A percentile compares a stretch with the other conserved stretches of the same genome.
Conservation (phyloP, 768 basidiomycete species). For the Suillus decipiens region DNA sequence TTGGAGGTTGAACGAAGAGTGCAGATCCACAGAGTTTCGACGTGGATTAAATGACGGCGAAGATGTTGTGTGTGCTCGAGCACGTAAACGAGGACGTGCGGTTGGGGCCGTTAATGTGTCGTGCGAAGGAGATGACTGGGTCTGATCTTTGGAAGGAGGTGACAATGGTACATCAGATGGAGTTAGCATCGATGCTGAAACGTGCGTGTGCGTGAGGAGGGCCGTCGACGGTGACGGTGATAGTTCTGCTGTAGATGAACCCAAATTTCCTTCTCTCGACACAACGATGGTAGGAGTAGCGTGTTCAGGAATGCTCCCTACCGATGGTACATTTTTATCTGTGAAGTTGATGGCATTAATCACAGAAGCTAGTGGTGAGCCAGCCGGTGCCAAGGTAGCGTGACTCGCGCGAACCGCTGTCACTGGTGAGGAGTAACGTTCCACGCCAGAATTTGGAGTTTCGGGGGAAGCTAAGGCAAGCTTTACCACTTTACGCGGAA, state of each 20-base stretch:
- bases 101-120: slow-evolving; percentile 11
- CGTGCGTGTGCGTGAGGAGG: slow-evolving; percentile 13
- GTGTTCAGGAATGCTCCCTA: background rate
- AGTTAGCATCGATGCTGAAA: slow-evolving; percentile 7
- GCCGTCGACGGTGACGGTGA: slow-evolving; percentile 7
- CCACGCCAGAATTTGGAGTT: background rate
- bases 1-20: slow-evolving; percentile 37
- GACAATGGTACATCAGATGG: slow-evolving; percentile 1
- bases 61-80: slow-evolving; percentile 14
- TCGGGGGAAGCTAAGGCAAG: background rate
- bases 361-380: slow-evolving; percentile 31
- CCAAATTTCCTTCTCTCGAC: slow-evolving; percentile 8
- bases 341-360: slow-evolving; percentile 32
- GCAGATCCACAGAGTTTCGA: slow-evolving; percentile 35
- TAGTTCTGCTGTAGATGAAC: slow-evolving; percentile 9
- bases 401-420: slow-evolving; percentile 11
- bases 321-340: background rate
- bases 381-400: slow-evolving; percentile 17
- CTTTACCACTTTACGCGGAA: slow-evolving; percentile 15
- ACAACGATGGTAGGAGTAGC: slow-evolving; percentile 1
- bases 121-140: background rate
- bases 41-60: slow-evolving; percentile 20
- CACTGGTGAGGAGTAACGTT: slow-evolving; percentile 5
- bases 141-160: slow-evolving; percentile 5
- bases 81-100: slow-evolving; percentile 16